Evolutionary conservation across 148 eudicot species (phyloP), one percentile per base, ranked within the genome.

Genomic region (Rhododendron simsii): DNA sequence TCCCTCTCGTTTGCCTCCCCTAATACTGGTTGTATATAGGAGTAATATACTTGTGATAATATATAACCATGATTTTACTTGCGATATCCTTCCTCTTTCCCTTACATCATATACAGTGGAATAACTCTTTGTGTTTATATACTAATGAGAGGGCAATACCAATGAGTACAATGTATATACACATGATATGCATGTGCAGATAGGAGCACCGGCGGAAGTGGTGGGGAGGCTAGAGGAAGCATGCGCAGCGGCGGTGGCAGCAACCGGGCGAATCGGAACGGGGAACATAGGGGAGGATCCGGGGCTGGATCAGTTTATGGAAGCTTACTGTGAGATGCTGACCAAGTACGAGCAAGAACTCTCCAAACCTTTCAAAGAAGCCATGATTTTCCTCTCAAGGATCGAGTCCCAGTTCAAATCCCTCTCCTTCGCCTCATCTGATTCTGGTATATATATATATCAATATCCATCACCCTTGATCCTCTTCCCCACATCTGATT

Each of bases 241-340:
- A 2, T 92, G 92, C 61, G 91, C 89, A 1, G 87, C 92, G 23
- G 88, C 91, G 9, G 88, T 86, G 61, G 74, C 74, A 11, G 89
- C 88, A 35, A 51, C 48, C 35, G 81, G 86, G 8, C 78, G 90
- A 1, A 83, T 78, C 1, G 87, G 83, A 16, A 61, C 33, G 13
- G 87, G 92, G 74, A 86, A 82, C 48, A 20, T 93, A 8, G 99
- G 98, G 0, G 95, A 95, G 88, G 99, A 95, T 93, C 98, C 99
- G 67, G 91, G 89, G 10, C 90, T 97, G 80, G 99, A 97, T 91
- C 99, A 97, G 77, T 97, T 97, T 84, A 97, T 97, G 99, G 99
- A 97, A 82, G 99, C 98, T 0, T 97, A 97, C 85, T 93, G 98
- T 89, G 99, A 97, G 87, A 96, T 97, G 99, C 91, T 97, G 77